Evolutionary conservation across 2,329 filamentous ascomycete species (phyloP), one percentile per base, ranked within the genome.

Genomic region (Ophiostoma sp.): DNA sequence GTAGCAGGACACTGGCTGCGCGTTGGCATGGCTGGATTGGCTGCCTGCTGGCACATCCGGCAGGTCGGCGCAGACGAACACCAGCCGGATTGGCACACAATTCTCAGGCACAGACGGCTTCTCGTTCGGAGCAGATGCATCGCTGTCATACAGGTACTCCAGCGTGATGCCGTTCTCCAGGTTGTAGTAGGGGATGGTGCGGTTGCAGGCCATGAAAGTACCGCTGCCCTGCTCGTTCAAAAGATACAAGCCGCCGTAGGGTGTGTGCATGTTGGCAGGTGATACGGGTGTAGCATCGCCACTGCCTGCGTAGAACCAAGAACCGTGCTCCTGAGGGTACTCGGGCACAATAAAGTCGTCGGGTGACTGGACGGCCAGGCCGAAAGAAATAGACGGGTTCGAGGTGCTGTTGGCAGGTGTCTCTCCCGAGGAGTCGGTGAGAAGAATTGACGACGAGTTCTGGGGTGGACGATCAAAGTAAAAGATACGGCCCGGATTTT

Each of bases 391-490:
- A 78, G 3, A 82, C 83, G 6, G 78, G 81, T 42, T 83, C 6
- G 66, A 19, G 9, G 28, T 36, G 66, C 66, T 69, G 17, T 50
- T 22, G 25, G 64, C 19, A 2, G 45, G 66, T 5, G 61, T 66
- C 11, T 45, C n/a, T 2, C 17, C 22, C 5, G 66, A 52, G 28
- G 28, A 42, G 74, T 86, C 84, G 33, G 81, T 82, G 39, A 87
- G 72, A 69, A 84, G 77, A 57, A 79, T 81, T 48, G 81, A 77
- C 78, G 22, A 77, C 76, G 7, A 82, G 75, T 52, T 84, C 80
- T 7, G 76, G 83, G 69, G 50, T 25, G 39, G 69, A 11, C 50
- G 85, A 76, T 88, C 87, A 73, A 84, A 79, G 81, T 87, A 87
- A 77, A 87, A 87, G 73, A 84, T 76, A 68, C 80, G 79, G 6